Evolutionary conservation across 2,329 filamentous ascomycete species (phyloP), one percentile per base, ranked within the genome.

Genomic region (Aspergillus ochraceoroseus): DNA sequence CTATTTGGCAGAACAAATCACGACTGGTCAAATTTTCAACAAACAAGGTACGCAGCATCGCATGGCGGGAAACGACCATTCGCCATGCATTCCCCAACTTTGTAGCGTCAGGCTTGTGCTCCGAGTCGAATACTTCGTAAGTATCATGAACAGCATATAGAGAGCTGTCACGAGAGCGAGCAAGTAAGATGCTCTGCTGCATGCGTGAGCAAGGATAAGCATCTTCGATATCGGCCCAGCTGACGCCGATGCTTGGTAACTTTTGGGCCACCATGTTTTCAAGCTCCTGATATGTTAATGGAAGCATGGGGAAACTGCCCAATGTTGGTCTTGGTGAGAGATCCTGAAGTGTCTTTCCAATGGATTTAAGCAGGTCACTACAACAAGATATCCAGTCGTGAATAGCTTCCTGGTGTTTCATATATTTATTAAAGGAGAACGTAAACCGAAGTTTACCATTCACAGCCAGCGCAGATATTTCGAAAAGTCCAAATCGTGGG

Each of bases 381-480:
- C 65, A 73, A 22, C 55, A 49, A 0, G 55, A 53, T 3, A 74
- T 61, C 72, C 72, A 75, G 11, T 53, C 25, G 6, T 57, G 55
- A 12, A 76, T 70, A 0, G 53, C 52, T 2, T 61, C 51, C 41
- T 74, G 70, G 45, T 74, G 68, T 7, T 55, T 53, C 68, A 74
- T 74, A 19, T 63, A 55, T 9, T 63, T 61, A 48, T 74, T 75
- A 56, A 71, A 74, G 0, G 71, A 70, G 51, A 76, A 75, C 0
- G 66, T 68, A 36, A 75, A 70, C 6, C 70, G 66, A 15, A 76
- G 59, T 9, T 57, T 58, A 0, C 68, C 71, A 35, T 67, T 62
- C 9, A 69, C 67, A 3, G 74, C 64, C 37, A 73, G 67, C 1
- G 72, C 72, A 0, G 71, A 72, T 25, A 75, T 72, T 45, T 77